Conservation (phyloP, 2,329 filamentous ascomycete species). For the Xylariaceae sp. region DNA sequence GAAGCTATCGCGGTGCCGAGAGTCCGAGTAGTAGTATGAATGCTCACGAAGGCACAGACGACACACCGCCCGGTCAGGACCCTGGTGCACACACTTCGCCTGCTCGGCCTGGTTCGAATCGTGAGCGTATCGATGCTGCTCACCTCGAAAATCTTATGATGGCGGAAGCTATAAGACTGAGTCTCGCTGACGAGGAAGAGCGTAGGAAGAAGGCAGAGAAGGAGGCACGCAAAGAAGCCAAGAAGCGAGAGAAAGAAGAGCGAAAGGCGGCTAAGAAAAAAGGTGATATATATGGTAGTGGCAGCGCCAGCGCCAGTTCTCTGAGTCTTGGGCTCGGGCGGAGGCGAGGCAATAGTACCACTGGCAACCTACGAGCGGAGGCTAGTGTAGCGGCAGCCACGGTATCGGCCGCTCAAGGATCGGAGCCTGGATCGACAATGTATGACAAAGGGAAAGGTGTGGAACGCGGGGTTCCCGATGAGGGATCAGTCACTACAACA, state of each 20-base stretch:
- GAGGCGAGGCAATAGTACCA: constrained; percentile 63
- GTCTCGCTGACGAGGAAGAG: constrained; percentile 91
- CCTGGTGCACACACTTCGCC: constrained; percentile 43
- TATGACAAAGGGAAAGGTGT: constrained; percentile 73
- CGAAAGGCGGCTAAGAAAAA: constrained; percentile 77
- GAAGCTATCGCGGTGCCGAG: constrained; percentile 43
- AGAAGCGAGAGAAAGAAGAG: constrained; percentile 83
- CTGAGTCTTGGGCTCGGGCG: constrained; percentile 66
- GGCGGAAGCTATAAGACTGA: constrained; percentile 91
- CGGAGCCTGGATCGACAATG: constrained; percentile 43
- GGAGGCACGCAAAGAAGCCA: constrained; percentile 79
- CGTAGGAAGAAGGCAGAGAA: constrained; percentile 86
- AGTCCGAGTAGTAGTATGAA: constrained; percentile 35
- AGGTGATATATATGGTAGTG: constrained; percentile 47
- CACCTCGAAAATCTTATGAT: constrained; percentile 99
- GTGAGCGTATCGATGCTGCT: constrained; percentile 46
- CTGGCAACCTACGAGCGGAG: constrained; percentile 65
- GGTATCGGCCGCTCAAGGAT: constrained; percentile 41
- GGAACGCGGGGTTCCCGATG: constrained; percentile 55
- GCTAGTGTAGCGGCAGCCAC: constrained; percentile 55
- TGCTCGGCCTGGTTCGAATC: constrained; percentile 33
- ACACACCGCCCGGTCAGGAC: constrained; percentile 41
- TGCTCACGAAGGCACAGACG: constrained; percentile 34
- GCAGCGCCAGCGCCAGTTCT: constrained; percentile 66
- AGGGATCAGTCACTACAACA: constrained; percentile 38